Evolutionary conservation across 495 filamentous ascomycete genomes (phyloP).

Genomic region (Recurvomyces mirabilis): DNA sequence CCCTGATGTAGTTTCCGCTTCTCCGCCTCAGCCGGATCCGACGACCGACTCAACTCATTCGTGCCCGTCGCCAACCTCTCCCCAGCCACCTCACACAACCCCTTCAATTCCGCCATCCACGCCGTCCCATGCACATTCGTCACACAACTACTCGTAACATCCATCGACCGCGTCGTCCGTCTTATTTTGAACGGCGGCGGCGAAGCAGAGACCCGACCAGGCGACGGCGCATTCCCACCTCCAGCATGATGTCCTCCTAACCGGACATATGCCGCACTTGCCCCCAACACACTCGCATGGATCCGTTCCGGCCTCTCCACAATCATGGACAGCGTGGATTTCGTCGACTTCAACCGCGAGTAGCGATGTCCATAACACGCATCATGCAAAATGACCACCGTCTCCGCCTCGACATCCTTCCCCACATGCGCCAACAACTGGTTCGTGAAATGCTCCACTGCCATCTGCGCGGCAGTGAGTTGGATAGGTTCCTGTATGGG

Average conservation of each 20-base stretch:
- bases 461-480: slow-evolving; percentile 56
- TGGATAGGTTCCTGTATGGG: slow-evolving; percentile 32
- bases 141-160: slow-evolving; percentile 56
- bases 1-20: slow-evolving; percentile 57
- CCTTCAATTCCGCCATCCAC: slow-evolving; percentile 85
- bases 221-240: slow-evolving; percentile 54
- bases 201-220: slow-evolving; percentile 36
- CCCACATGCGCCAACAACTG: slow-evolving; percentile 56
- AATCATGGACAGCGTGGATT: slow-evolving; percentile 55
- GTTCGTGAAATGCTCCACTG: slow-evolving; percentile 54
- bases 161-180: slow-evolving; percentile 54
- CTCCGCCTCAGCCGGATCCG: slow-evolving; percentile 33
- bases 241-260: slow-evolving; percentile 71
- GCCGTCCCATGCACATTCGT: slow-evolving; percentile 72
- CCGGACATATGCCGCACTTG: slow-evolving; percentile 78
- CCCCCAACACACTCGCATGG: slow-evolving; percentile 67
- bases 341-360: slow-evolving; percentile 64
- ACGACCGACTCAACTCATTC: slow-evolving; percentile 57
- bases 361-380: slow-evolving; percentile 87
- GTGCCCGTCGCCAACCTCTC: slow-evolving; percentile 55
- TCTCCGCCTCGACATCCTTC: slow-evolving; percentile 44
- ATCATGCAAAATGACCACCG: slow-evolving; percentile 78
- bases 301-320: slow-evolving; percentile 90
- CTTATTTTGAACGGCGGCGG: slow-evolving; percentile 72
- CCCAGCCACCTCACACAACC: slow-evolving; percentile 71